Evolutionary conservation across 2,329 filamentous ascomycete species (phyloP), one percentile per base, ranked within the genome.

Genomic region (Arachnopeziza araneosa): DNA sequence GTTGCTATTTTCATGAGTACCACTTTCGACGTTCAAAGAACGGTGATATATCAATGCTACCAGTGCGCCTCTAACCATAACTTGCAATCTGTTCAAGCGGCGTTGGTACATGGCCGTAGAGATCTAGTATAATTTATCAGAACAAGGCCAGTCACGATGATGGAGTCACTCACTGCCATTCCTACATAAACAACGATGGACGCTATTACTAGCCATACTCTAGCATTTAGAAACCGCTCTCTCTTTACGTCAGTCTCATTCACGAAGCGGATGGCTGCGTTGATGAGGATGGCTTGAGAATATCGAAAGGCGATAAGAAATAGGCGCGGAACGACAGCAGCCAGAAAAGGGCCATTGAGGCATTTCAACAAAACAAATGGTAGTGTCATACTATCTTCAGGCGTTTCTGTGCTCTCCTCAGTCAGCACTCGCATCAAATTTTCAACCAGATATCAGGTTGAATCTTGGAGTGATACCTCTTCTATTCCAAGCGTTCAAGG

Each of bases 271-370:
- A 79, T 78, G 0, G 73, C 66, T 4, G 68, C 57, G 22, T 71
- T 72, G 44, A 79, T 78, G 1, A 79, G 65, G 1, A 74, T 53
- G 4, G 76, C 74, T 59, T 79, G 77, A 0, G 73, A 70, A 54
- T 75, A 79, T 4, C 73, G 71, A 58, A 78, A 79, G 1, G 69
- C 8, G 17, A 76, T 73, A 14, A 78, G 63, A 24, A 72, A 71
- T 0, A 79, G 44, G 8, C 77, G 72, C 2, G 75, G 73, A 0
- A 73, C 52, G n/a, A 75, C 65, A 1, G 72, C 71, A 6, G 65
- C 50, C 2, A 73, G 17, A 32, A 78, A 72, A 0, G 70, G 71
- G 3, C 9, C 21, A 8, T 61, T 63, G 22, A 76, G 65, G 57
- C 68, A 72, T 24, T 50, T 64, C 1, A 75, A 55, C 19, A 77